Conservation (phyloP, 2,329 filamentous ascomycete species). For the Diplodia sapinea region DNA sequence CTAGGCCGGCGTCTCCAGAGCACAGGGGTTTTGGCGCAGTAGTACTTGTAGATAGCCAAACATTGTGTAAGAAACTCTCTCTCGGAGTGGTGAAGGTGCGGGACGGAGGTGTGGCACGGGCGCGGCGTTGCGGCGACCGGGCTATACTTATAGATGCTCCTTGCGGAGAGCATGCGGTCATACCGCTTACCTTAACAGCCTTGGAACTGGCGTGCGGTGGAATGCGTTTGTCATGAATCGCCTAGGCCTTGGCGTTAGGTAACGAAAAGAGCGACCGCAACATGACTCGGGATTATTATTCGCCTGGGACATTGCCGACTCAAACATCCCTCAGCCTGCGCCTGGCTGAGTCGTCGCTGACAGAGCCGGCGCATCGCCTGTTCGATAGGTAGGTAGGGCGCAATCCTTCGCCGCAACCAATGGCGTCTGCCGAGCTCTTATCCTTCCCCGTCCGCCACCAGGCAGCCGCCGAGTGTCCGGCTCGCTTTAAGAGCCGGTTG, state of each 20-base stretch:
- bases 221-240: constrained; percentile 24
- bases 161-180: constrained; percentile 16
- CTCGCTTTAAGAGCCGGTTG: not conserved
- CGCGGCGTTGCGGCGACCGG: not conserved
- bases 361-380: not conserved
- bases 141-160: constrained; percentile 12
- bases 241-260: constrained; percentile 28
- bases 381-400: not conserved
- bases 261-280: constrained; percentile 6
- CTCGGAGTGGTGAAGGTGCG: not conserved
- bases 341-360: not conserved
- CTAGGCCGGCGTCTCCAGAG: not conserved
- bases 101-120: not conserved
- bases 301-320: not conserved
- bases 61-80: not conserved
- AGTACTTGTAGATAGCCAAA: not conserved
- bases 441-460: not conserved
- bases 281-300: constrained; percentile 11
- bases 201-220: constrained; percentile 19
- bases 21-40: too few species aligned
- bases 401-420: not conserved
- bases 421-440: not conserved
- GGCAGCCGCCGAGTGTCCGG: not conserved
- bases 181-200: constrained; percentile 19
- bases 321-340: not conserved